Evolutionary conservation across 2,329 filamentous ascomycete genomes (phyloP), one percentile per base, ranked within the genome.

Genomic region (Phialophora macrospora): DNA sequence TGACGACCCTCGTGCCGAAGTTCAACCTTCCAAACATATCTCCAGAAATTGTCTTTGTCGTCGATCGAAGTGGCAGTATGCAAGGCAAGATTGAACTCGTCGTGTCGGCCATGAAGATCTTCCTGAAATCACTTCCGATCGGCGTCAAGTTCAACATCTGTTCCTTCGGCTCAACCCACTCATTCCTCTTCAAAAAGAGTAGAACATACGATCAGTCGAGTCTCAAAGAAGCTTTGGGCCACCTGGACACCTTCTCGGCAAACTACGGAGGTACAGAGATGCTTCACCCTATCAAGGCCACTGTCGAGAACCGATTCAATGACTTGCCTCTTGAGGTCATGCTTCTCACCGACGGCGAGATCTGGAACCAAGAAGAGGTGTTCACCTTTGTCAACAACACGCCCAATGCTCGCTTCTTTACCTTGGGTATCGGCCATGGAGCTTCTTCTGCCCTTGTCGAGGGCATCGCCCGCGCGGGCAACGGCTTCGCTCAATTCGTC

Each of bases 11-110:
- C 0, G 88, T 92, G 0, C 90, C 90, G 1, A 88, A 86, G 67
- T 91, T 91, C 76, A 80, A 81, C n/a, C 77, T 91, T 0, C 85
- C 86, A 0, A 73, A 82, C 0, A 79, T 82, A 8, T 77, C 75
- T 20, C 83, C 83, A 0, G 90, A 93, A 73, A 83, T 93, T 24
- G 85, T 92, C 20, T 92, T 93, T 70, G 78, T 93, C 4, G 89
- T 87, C 62, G 90, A 93, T 74, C 84, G 89, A 59, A 90, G 88
- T 63, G 89, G 88, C 0, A 90, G 87, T 44, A 84, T 84, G 79
- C 4, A 46, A 3, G 73, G 74, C 41, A 84, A 83, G 54, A 86
- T 87, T 6, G 62, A 58, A 1, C 77, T 83, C 0, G 76, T 85
- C 4, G 75, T 79, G 52, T 77, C 81, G 9, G 84, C 85, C 3